These are phyloP conservation scores for Alloascoidea hylecoeti DNA, from an alignment of 805 yeast genomes.

Conservation along the genomic window DNA sequence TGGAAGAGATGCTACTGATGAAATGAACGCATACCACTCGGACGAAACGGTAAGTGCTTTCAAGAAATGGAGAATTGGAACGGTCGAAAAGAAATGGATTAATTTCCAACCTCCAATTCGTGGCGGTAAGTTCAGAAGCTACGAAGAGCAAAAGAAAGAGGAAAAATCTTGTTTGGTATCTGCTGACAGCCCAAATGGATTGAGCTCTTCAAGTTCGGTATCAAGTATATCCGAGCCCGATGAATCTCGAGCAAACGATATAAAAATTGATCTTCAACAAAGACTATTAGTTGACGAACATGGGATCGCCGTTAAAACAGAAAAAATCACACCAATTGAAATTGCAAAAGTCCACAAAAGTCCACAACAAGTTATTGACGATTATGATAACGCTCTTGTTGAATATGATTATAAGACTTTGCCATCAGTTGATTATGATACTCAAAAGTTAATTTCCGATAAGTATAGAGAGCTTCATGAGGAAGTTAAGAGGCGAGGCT, in stretches of 20 bases:
- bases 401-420: conserved; percentile 37
- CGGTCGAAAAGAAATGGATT: conserved; percentile 49
- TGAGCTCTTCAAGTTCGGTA: conserved; percentile 5
- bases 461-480: conserved; percentile 52
- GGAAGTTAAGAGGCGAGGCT: conserved; percentile 37
- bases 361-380: conserved; percentile 36
- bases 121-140: conserved; percentile 41
- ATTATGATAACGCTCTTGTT: conserved; percentile 42
- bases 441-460: conserved; percentile 41
- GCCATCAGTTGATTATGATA: conserved; percentile 54
- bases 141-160: conserved; percentile 15
- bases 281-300: not conserved
- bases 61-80: conserved; percentile 50
- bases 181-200: conserved; percentile 4
- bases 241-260: not conserved
- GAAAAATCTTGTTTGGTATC: conserved; percentile 1
- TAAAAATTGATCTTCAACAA: too few relatives aligned
- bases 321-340: not conserved
- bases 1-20: conserved; percentile 86
- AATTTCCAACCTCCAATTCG: conserved; percentile 82
- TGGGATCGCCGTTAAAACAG: not conserved
- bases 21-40: conserved; percentile 73
- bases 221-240: conserved; percentile 2
- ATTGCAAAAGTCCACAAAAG: conserved; percentile 10
- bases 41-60: conserved; percentile 39